Conservation (phyloP, 192 early-diverging fungal genomes). For the Haplosporangium gracile region DNA sequence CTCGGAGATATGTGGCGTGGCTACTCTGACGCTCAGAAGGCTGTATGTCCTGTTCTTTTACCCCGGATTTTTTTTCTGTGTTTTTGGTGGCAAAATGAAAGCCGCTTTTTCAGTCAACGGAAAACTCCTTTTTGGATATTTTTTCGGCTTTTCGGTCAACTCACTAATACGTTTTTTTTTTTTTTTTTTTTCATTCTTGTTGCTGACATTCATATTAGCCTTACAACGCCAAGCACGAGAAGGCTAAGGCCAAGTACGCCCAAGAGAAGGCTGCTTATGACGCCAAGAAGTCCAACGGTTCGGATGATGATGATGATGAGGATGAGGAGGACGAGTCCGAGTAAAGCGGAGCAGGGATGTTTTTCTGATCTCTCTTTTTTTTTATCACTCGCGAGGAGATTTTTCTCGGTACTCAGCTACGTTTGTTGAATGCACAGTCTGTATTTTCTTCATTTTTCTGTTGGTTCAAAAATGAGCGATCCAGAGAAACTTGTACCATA, state of each 20-base stretch:
- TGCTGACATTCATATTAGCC: constrained; percentile 22
- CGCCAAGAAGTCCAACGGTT: constrained; percentile 55
- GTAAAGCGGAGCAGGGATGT: constrained; percentile 12
- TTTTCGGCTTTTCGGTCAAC: not conserved
- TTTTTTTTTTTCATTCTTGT: not conserved
- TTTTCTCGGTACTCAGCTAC: not conserved
- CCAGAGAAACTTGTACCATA: not conserved
- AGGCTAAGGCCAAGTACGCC: constrained; percentile 61
- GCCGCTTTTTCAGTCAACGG: not conserved
- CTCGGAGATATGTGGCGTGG: constrained; percentile 77
- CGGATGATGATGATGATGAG: constrained; percentile 46
- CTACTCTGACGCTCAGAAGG: constrained; percentile 48
- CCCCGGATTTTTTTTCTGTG: not conserved
- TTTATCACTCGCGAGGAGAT: not conserved
- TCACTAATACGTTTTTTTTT: not conserved
- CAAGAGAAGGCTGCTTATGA: constrained; percentile 68
- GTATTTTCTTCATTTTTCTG: too few relatives aligned
- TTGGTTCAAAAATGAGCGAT: not conserved
- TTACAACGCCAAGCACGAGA: constrained; percentile 52
- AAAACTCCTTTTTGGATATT: not conserved
- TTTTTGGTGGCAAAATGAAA: constrained; percentile 5
- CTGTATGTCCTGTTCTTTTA: constrained; percentile 16
- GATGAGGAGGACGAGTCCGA: constrained; percentile 59
- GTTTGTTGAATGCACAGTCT: not conserved
- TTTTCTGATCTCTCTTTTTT: not conserved